A percentile compares a stretch with the other conserved stretches of the same genome.
Conservation (phyloP, 345 rosid genomes). For the Carallia pectinifolia region DNA sequence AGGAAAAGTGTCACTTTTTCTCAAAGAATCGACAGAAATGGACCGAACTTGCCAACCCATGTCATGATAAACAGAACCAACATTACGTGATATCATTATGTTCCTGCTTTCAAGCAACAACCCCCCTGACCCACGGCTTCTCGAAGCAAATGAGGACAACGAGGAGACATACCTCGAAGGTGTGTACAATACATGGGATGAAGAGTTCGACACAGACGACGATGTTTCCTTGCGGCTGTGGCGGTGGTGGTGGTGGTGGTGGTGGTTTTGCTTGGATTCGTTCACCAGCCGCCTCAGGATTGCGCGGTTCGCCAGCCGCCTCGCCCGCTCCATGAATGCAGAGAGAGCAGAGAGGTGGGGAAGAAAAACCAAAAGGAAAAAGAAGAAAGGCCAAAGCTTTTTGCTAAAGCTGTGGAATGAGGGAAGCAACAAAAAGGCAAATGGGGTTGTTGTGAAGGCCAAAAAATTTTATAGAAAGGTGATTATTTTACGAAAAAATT, state of each 20-base stretch:
- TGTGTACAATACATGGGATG: conserved; percentile 29
- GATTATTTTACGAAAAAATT: too few species aligned
- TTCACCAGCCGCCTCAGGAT: conserved; percentile 64
- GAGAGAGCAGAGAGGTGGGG: background rate
- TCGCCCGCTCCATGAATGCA: conserved; percentile 78
- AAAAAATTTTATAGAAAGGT: too few species aligned
- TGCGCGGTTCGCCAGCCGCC: conserved; percentile 82
- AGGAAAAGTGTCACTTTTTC: conserved; percentile 76
- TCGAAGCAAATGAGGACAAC: conserved; percentile 51
- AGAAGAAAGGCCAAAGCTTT: background rate
- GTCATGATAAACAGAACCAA: conserved; percentile 14
- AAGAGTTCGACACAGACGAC: conserved; percentile 12
- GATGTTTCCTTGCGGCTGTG: conserved; percentile 19
- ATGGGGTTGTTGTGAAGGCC: conserved; percentile 11
- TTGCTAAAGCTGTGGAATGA: background rate
- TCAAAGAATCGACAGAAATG: conserved; percentile 72
- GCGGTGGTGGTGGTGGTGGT: conserved; percentile 8
- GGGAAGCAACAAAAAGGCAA: conserved; percentile 11
- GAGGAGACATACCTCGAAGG: conserved; percentile 78
- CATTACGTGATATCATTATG: conserved; percentile 8
- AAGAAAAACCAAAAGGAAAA: background rate
- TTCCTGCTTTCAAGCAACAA: conserved; percentile 23
- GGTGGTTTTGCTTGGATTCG: conserved; percentile 49
- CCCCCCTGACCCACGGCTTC: conserved; percentile 28
- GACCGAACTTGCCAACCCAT: conserved; percentile 53